A percentile compares a stretch with the other conserved stretches of the same genome.
These are phyloP conservation scores for Moesziomyces globuligerus DNA, from an alignment of 1,284 basidiomycete species.

Conservation along the genomic window DNA sequence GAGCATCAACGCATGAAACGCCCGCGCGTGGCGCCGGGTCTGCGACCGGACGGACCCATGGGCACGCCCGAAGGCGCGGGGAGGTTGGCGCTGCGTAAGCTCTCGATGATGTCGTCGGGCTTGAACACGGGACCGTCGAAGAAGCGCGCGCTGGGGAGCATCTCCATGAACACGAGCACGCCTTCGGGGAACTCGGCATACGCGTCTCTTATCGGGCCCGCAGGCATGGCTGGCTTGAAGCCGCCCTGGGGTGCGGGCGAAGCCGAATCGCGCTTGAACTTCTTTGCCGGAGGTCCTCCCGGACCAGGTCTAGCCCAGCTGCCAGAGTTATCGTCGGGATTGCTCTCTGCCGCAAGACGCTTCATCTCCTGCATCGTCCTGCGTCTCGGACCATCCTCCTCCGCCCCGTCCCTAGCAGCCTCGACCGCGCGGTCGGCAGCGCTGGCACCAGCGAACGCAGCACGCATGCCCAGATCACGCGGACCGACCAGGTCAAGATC, in stretches of 20 bases:
- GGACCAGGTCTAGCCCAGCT: conserved; percentile 54
- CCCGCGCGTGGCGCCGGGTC: conserved; percentile 5
- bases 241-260: conserved; percentile 65
- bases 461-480: conserved; percentile 81
- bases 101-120: conserved; percentile 55
- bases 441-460: conserved; percentile 22
- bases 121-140: conserved; percentile 55
- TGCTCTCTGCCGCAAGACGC: conserved; percentile 57
- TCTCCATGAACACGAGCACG: conserved; percentile 53
- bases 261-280: conserved; percentile 69
- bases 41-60: neutral
- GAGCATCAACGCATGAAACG: conserved; percentile 15
- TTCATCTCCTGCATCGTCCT: conserved; percentile 58
- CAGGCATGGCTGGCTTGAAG: neutral
- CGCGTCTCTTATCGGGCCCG: conserved; percentile 15
- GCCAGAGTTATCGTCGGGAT: conserved; percentile 63
- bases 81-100: conserved; percentile 43
- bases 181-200: conserved; percentile 45
- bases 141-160: conserved; percentile 40
- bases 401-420: conserved; percentile 30
- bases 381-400: conserved; percentile 45
- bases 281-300: conserved; percentile 51
- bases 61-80: conserved; percentile 13
- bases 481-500: conserved; percentile 88
- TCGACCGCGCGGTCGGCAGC: conserved; percentile 48